Conservation (phyloP, 805 yeast genomes). For the Wickerhamomyces queroliae region DNA sequence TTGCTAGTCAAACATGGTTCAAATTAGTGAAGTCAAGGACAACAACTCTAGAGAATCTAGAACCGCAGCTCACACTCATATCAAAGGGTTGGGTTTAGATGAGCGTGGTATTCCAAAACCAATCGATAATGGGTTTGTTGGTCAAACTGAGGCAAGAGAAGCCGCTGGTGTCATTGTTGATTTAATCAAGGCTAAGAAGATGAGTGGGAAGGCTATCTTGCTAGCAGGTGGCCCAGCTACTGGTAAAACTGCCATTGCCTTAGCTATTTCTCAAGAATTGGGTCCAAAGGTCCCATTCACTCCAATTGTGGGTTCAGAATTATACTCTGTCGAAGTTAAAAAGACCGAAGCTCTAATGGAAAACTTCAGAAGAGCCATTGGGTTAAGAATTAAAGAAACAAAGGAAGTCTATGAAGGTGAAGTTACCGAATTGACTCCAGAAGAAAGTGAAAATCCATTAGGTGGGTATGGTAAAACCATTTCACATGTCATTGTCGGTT, state of each 20-base stretch:
- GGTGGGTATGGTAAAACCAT: constrained; percentile 98
- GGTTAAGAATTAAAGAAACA: constrained; percentile 91
- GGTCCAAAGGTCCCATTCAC: constrained; percentile 98
- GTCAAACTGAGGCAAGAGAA: constrained; percentile 68
- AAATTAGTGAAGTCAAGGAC: constrained; percentile 72
- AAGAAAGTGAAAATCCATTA: constrained; percentile 92
- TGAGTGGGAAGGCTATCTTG: constrained; percentile 93
- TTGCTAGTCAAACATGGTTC: constrained; percentile 51
- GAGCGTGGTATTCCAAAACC: constrained; percentile 81
- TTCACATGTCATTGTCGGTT: constrained; percentile 87
- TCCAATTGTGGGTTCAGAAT: constrained; percentile 92
- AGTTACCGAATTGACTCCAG: constrained; percentile 92
- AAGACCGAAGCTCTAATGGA: constrained; percentile 97
- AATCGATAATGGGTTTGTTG: constrained; percentile 82
- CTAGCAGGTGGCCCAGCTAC: constrained; percentile 98
- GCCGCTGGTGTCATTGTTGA: constrained; percentile 96
- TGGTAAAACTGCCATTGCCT: constrained; percentile 95
- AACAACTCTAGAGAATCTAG: constrained; percentile 45
- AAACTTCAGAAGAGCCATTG: constrained; percentile 93
- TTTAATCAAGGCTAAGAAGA: constrained; percentile 82
- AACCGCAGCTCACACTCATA: constrained; percentile 96
- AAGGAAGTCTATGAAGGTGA: constrained; percentile 98
- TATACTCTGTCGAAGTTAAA: constrained; percentile 93
- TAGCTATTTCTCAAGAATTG: constrained; percentile 92
- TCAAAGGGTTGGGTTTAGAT: constrained; percentile 90